A percentile compares a stretch with the other conserved stretches of the same genome.
These are phyloP conservation scores for Pharnaceum exiguum DNA, from an alignment of 148 eudicot species.

Conservation along the genomic window DNA sequence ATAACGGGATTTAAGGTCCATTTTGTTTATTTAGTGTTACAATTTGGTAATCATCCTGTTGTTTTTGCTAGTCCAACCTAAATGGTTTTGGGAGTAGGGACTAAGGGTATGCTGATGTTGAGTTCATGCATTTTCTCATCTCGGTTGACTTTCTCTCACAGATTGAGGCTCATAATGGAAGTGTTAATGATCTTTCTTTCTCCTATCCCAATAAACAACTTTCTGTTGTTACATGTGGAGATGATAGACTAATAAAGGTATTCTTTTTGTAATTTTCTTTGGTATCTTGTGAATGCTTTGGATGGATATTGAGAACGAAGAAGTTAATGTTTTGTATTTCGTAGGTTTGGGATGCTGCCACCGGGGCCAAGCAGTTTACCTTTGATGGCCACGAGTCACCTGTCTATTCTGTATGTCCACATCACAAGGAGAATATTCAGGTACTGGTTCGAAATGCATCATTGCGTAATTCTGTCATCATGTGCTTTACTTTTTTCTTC, in stretches of 20 bases:
- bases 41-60: background rate
- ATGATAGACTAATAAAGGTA: conserved; percentile 89
- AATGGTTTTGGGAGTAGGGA: background rate
- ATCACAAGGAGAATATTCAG: conserved; percentile 69
- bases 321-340: conserved; percentile 7
- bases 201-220: conserved; percentile 73
- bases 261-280: background rate
- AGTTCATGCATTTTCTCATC: background rate
- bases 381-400: conserved; percentile 92
- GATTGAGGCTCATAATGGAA: conserved; percentile 93
- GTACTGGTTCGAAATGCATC: conserved; percentile 24
- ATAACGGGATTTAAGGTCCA: background rate
- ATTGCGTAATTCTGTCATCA: background rate
- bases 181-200: conserved; percentile 91
- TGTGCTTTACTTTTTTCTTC: background rate
- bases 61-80: background rate
- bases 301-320: conserved; percentile 14
- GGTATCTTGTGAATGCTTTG: background rate
- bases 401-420: conserved; percentile 80
- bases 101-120: background rate
- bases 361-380: conserved; percentile 54
- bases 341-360: conserved; percentile 82
- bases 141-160: conserved; percentile 31
- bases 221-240: conserved; percentile 88
- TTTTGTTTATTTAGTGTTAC: background rate